phyloP scores from a whole-genome alignment of 2,329 filamentous ascomycete genomes.

The Nannizziopsis arthrosporioides region DNA sequence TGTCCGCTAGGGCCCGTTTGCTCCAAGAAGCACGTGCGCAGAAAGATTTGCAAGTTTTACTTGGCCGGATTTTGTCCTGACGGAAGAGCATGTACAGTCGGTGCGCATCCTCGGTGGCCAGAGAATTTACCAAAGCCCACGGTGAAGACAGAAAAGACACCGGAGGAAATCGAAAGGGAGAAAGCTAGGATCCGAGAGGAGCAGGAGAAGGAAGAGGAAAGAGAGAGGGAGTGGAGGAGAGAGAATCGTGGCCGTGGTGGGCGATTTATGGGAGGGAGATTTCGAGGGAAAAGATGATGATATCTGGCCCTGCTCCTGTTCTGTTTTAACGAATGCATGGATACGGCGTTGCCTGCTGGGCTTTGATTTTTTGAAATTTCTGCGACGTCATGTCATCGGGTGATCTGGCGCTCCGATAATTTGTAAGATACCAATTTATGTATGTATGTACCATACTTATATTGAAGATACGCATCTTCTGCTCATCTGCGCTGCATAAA shows the following conservation, averaged over 20 bases:
- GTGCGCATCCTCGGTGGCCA: slow-evolving; percentile 70
- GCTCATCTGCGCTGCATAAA: too few species aligned
- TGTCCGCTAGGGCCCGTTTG: slow-evolving; percentile 82
- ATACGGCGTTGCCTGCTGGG: slow-evolving; percentile 1
- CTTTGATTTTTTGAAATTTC: neutral
- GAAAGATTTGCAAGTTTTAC: slow-evolving; percentile 71
- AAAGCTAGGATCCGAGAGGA: slow-evolving; percentile 46
- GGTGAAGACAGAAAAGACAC: slow-evolving; percentile 57
- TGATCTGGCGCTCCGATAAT: too few species aligned
- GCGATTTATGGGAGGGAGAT: slow-evolving; percentile 31
- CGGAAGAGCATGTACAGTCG: slow-evolving; percentile 60
- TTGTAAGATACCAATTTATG: too few species aligned
- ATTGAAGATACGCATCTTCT: too few species aligned
- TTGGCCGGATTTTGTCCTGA: slow-evolving; percentile 91
- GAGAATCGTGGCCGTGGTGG: slow-evolving; percentile 41
- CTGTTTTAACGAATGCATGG: neutral
- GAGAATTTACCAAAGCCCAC: slow-evolving; percentile 52
- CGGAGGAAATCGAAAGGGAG: slow-evolving; percentile 54
- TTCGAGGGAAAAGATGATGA: slow-evolving; percentile 36
- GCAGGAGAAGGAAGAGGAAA: slow-evolving; percentile 45
- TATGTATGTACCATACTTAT: too few species aligned
- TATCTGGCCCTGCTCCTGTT: neutral
- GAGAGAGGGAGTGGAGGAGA: slow-evolving; percentile 43
- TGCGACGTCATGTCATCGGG: too few species aligned
- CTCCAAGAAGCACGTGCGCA: slow-evolving; percentile 76